These are phyloP conservation scores for Flueggea neowawraea DNA, from an alignment of 441 rosid genomes.

Conservation along the genomic window DNA sequence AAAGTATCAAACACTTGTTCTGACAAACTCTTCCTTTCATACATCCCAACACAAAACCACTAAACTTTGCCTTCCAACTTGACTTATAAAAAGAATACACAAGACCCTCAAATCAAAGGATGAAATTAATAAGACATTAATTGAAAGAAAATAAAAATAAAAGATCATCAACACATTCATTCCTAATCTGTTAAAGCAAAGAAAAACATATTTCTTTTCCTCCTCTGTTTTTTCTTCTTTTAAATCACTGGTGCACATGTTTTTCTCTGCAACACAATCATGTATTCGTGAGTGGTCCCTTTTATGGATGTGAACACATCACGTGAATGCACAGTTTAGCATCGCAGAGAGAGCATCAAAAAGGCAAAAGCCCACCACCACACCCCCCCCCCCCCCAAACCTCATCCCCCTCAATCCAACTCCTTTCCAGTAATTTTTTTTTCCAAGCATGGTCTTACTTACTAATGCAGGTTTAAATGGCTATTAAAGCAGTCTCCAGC, in stretches of 20 bases:
- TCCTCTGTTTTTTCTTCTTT: not conserved
- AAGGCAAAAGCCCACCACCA: too few species aligned
- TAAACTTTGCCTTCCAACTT: slow-evolving; percentile 1
- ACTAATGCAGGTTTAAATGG: too few species aligned
- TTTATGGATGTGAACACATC: slow-evolving; percentile 36
- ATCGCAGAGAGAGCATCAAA: slow-evolving; percentile 11
- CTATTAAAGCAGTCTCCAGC: too few species aligned
- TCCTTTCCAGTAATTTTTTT: too few species aligned
- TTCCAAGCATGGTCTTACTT: too few species aligned
- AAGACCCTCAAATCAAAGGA: not conserved
- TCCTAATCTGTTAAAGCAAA: slow-evolving; percentile 16
- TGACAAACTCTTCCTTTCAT: slow-evolving; percentile 15
- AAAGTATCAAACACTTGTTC: slow-evolving; percentile 7
- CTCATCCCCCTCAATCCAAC: too few species aligned
- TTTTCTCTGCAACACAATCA: slow-evolving; percentile 42
- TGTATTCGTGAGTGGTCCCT: slow-evolving; percentile 44
- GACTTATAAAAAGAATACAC: slow-evolving; percentile 9
- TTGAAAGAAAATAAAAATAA: not conserved
- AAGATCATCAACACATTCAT: not conserved
- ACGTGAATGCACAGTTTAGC: slow-evolving; percentile 55
- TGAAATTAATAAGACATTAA: not conserved
- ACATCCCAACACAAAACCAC: slow-evolving; percentile 21
- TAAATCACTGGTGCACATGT: slow-evolving; percentile 26
- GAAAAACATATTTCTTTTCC: not conserved
- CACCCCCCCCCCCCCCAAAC: too few species aligned